These are phyloP conservation scores for Rubroboletus satanas DNA, from an alignment of 768 basidiomycete species.

Conservation along the genomic window DNA sequence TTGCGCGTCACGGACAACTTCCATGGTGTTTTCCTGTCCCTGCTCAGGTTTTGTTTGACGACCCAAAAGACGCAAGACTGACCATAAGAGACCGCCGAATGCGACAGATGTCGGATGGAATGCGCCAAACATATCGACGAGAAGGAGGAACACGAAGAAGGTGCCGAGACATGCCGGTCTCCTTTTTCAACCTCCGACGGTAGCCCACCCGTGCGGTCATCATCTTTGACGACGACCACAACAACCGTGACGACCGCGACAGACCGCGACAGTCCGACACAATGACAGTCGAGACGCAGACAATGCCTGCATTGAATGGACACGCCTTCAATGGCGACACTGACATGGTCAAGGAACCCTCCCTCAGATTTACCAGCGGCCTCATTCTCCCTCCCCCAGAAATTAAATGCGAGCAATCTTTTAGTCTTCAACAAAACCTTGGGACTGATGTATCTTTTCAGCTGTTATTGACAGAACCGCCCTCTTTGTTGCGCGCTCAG, in stretches of 20 bases:
- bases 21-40: conserved; percentile 88
- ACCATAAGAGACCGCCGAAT: conserved; percentile 85
- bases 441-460: conserved; percentile 29
- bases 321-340: conserved; percentile 38
- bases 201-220: background rate
- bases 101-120: conserved; percentile 70
- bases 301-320: conserved; percentile 40
- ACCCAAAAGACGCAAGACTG: conserved; percentile 1
- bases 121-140: conserved; percentile 71
- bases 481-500: conserved; percentile 85
- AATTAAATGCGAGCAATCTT: conserved; percentile 66
- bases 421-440: background rate
- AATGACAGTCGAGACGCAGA: conserved; percentile 47
- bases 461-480: conserved; percentile 97
- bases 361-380: conserved; percentile 65
- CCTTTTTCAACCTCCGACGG: conserved; percentile 28
- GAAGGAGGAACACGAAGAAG: background rate
- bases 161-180: conserved; percentile 24
- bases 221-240: conserved; percentile 22
- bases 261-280: conserved; percentile 16
- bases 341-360: conserved; percentile 38
- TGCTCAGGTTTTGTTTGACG: background rate
- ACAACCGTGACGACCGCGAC: conserved; percentile 11
- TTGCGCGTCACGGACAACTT: conserved; percentile 88
- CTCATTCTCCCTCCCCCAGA: conserved; percentile 96